Percentiles rank a stretch among this genome's conserved stretches.
phyloP scores from a whole-genome alignment of 441 rosid species.

The Melastoma candidum region DNA sequence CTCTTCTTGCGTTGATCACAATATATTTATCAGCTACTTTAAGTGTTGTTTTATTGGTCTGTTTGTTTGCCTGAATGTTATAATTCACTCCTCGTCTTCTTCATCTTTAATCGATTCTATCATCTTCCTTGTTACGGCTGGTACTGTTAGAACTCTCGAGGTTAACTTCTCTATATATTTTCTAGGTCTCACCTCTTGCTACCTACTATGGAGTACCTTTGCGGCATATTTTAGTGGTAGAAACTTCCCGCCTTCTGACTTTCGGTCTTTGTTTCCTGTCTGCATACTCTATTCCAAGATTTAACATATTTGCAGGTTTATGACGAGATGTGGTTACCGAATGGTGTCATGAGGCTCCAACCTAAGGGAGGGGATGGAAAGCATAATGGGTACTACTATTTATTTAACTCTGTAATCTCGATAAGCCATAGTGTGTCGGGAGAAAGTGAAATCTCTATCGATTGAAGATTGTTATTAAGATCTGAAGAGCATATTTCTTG shows the following conservation, averaged over 20 bases:
- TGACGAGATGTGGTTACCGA: constrained; percentile 87
- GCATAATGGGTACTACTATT: constrained; percentile 71
- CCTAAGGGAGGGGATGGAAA: constrained; percentile 89
- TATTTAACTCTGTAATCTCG: background rate
- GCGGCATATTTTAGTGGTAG: constrained; percentile 83
- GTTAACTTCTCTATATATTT: no score
- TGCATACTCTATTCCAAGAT: no score
- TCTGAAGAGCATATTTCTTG: no score
- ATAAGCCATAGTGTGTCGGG: background rate
- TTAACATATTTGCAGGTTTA: constrained; percentile 34
- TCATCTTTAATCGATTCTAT: no score
- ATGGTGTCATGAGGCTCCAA: constrained; percentile 76
- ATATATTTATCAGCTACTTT: no score
- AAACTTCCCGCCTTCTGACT: constrained; percentile 5
- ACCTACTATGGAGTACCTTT: constrained; percentile 77
- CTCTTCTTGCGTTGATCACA: background rate
- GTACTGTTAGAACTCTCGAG: no score
- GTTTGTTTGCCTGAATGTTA: no score
- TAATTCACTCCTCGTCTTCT: no score
- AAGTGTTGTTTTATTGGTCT: no score
- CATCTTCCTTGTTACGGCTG: no score
- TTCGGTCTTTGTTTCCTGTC: no score
- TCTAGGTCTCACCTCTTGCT: constrained; percentile 87
- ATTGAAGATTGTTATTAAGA: background rate
- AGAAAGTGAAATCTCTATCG: background rate